Base-by-base conservation (phyloP, 345 rosid species). In the Eucalyptus cladocalyx region DNA sequence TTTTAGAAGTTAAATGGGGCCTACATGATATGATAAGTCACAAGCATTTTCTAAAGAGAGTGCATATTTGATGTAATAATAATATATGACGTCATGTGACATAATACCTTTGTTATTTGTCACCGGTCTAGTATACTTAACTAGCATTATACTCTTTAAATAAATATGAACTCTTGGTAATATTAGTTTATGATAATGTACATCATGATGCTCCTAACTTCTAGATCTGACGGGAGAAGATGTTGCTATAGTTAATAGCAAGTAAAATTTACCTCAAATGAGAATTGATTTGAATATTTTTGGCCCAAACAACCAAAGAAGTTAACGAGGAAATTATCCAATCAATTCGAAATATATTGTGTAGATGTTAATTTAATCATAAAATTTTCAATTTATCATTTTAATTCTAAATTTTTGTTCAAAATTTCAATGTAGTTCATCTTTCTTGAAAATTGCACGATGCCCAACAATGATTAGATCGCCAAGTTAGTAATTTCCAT, bases 291-390 rank as follows among this genome's bases (percentile, higher is more conserved):
- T 21, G 58, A 53, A 53, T 53, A 53, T 53, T 21, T 53, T 21
- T 8, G 11, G 58, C 26, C 58, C 26, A 21, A 53, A 0, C 0
- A 0, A 21, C 30, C 14, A 56, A 28, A 60, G 17, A 28, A 60
- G 67, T 28, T 26, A 0, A 26, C 0, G 4, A 28, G 67, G 3
- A 60, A 60, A 28, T 60, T 28, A 12, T 0, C 15, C n/a, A 6
- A 28, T 26, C 4, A 28, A 1, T 28, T 12, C 14, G 2, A 28
- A 28, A 28, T 6, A 26, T 28, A 60, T 28, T 28, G 8, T 3
- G 16, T 60, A 12, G 32, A 60, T 60, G 17, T 28, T 12, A 28
- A 60, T 60, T 11, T 28, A 60, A 2, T 60, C 2, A 28, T 60
- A 60, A 60, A 60, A 0, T 28, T 60, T 60, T 28, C 0, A 60